A percentile compares a stretch with the other conserved stretches of the same genome.
Conservation (phyloP, 2,329 filamentous ascomycete genomes). For the Metarhizium brunneum region DNA sequence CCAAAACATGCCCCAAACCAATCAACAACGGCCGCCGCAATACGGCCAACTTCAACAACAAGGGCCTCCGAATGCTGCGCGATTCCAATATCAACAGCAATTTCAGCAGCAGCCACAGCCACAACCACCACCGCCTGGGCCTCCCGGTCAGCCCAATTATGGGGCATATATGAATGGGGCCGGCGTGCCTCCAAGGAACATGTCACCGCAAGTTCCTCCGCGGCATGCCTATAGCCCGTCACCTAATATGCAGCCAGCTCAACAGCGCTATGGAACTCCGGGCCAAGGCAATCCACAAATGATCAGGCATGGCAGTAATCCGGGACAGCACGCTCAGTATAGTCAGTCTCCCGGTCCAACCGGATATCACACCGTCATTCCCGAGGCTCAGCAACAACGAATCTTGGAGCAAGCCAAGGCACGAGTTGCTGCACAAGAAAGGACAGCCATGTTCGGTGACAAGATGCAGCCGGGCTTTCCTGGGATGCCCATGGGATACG, state of each 20-base stretch:
- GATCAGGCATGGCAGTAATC: slow-evolving; percentile 24
- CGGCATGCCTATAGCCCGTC: slow-evolving; percentile 30
- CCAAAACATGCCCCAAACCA: slow-evolving; percentile 38
- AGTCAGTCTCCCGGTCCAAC: slow-evolving; percentile 29
- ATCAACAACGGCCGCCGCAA: slow-evolving; percentile 33
- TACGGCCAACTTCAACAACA: slow-evolving; percentile 32
- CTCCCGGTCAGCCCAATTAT: slow-evolving; percentile 27
- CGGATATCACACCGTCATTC: slow-evolving; percentile 40
- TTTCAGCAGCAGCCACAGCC: not conserved
- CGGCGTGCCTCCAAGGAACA: slow-evolving; percentile 29
- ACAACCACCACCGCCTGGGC: slow-evolving; percentile 12
- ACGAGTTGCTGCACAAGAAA: slow-evolving; percentile 34
- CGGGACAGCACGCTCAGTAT: slow-evolving; percentile 18
- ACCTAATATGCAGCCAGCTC: slow-evolving; percentile 23
- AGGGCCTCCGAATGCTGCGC: slow-evolving; percentile 33
- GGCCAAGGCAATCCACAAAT: slow-evolving; percentile 20
- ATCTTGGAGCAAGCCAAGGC: slow-evolving; percentile 43
- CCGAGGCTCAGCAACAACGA: slow-evolving; percentile 39
- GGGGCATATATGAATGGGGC: slow-evolving; percentile 34
- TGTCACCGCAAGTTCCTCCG: slow-evolving; percentile 34
- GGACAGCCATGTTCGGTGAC: slow-evolving; percentile 29
- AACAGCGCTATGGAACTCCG: slow-evolving; percentile 23
- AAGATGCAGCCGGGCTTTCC: slow-evolving; percentile 36
- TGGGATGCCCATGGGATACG: slow-evolving; percentile 28
- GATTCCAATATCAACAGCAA: slow-evolving; percentile 26